Evolutionary conservation across 1,139 yeast species (phyloP).

Genomic region (Hansenula sp.): DNA sequence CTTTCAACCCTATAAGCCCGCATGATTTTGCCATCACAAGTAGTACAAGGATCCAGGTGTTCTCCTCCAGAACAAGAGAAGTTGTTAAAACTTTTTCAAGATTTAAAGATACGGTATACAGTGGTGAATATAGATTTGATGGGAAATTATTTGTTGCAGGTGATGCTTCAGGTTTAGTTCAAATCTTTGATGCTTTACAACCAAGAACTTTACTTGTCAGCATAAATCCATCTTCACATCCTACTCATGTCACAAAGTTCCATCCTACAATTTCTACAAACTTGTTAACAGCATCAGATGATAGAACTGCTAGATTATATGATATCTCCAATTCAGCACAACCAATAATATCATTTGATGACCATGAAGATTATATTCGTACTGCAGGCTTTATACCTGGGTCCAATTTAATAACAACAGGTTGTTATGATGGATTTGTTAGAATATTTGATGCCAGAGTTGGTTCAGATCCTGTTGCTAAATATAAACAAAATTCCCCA

Average conservation of each 20-base stretch:
- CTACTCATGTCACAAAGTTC: constrained; percentile 93
- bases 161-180: constrained; percentile 85
- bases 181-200: constrained; percentile 73
- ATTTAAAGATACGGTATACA: constrained; percentile 86
- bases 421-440: constrained; percentile 87
- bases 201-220: constrained; percentile 80
- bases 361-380: constrained; percentile 87
- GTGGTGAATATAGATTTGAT: constrained; percentile 79
- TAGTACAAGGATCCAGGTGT: constrained; percentile 86
- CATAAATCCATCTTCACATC: constrained; percentile 75
- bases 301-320: constrained; percentile 78
- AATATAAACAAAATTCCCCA: constrained; percentile 63
- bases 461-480: constrained; percentile 43
- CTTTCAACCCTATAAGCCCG: constrained; percentile 83
- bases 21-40: constrained; percentile 94
- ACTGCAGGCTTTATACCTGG: constrained; percentile 78
- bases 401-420: constrained; percentile 78
- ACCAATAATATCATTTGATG: constrained; percentile 66
- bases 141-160: constrained; percentile 84
- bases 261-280: constrained; percentile 72
- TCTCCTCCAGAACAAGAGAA: constrained; percentile 89
- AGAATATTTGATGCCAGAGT: constrained; percentile 84
- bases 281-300: constrained; percentile 87
- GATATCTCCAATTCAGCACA: constrained; percentile 77
- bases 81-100: constrained; percentile 85